These are phyloP conservation scores for Plasmodium inui DNA, from an alignment of 169 alveolate species.

Conservation along the genomic window DNA sequence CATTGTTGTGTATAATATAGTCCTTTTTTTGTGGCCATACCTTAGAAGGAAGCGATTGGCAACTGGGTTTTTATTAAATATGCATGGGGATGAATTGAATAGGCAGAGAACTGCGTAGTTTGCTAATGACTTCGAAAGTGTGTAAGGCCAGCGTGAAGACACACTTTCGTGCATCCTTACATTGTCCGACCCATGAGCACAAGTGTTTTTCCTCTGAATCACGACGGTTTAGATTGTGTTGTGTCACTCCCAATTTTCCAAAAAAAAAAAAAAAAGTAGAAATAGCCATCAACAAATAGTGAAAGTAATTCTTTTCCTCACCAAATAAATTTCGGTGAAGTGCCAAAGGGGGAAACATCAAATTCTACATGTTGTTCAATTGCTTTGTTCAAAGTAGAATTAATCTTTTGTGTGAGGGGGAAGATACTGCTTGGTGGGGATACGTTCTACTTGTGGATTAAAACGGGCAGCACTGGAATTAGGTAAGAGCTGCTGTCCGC, in stretches of 20 bases:
- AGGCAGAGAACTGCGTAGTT: background rate
- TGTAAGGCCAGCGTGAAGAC: background rate
- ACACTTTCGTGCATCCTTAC: background rate
- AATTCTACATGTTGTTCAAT: background rate
- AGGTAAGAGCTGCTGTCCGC: background rate
- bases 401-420: background rate
- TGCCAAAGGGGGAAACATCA: background rate
- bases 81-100: background rate
- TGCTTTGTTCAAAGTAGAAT: background rate
- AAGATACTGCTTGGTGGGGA: background rate
- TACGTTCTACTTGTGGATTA: background rate
- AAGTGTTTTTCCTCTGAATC: background rate
- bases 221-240: background rate
- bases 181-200: background rate
- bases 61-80: background rate
- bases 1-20: background rate
- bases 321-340: background rate
- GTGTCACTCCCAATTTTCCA: background rate
- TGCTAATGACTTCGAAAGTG: background rate
- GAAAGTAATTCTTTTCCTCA: background rate
- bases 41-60: background rate
- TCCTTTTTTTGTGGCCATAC: background rate
- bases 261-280: background rate
- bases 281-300: background rate
- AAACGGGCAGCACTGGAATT: background rate